Base-by-base conservation (phyloP, 140 eudicot species). In the Flaveria floridana region DNA sequence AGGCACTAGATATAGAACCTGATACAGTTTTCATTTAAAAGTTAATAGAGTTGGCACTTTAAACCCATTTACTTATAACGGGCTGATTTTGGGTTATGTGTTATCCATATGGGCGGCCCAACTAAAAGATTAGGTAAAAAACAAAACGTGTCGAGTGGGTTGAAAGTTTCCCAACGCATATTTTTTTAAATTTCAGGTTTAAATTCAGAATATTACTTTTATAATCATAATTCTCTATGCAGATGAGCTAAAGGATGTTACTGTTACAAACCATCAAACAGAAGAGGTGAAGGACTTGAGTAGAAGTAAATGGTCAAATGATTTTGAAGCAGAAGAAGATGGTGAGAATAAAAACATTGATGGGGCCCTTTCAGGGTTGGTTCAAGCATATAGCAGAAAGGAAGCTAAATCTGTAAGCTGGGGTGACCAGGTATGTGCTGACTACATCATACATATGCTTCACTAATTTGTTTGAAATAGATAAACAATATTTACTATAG, bases 241-340 rank as follows among this genome's bases (percentile, higher is more conserved):
- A 85, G 90, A 75, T 73, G 74, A 70, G 21, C 16, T 37, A 12
- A 57, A 81, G 58, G 86, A 83, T 76, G 83, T 77, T 64, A 69
- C 63, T 65, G 86, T 50, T 47, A 71, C 34, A 57, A 86, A 77
- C 25, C 80, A 69, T 79, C 78, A 63, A 64, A 58, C 55, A 64
- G 95, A 85, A 85, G 86, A 82, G 75, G 88, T 89, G 79, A 95
- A 91, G 73, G 91, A 91, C 84, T 71, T 95, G 84, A 86, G 91
- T 67, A 87, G 75, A 69, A 95, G 99, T 81, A 95, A 95, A 78
- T 95, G 99, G 97, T 95, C 97, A 21, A 78, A 77, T 76, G 91
- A 81, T 83, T 72, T 95, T 85, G 99, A 91, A 78, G 96, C 85
- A 41, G 84, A 83, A 66, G 76, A 80, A 46, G 85, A 84, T 50